phyloP scores from a whole-genome alignment of 257 asterid genomes.

The Oldenlandia corymbosa region DNA sequence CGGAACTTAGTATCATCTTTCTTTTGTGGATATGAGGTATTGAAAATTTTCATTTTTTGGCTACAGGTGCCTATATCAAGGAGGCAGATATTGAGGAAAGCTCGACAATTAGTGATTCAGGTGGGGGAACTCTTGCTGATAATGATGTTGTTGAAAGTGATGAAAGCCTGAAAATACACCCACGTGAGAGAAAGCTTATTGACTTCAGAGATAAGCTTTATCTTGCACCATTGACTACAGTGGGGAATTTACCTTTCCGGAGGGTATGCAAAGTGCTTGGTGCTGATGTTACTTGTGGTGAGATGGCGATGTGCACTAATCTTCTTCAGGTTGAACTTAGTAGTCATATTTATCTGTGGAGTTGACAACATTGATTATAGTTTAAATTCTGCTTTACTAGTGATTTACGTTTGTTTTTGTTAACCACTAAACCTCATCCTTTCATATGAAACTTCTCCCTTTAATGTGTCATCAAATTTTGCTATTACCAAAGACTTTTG shows the following conservation, averaged over 20 bases:
- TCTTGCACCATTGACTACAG: slow-evolving; percentile 95
- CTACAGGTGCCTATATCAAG: slow-evolving; percentile 31
- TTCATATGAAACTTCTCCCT: not conserved
- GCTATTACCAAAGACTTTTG: not conserved
- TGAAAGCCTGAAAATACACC: slow-evolving; percentile 70
- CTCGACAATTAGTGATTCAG: slow-evolving; percentile 26
- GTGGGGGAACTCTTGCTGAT: slow-evolving; percentile 21
- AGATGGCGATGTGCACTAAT: slow-evolving; percentile 99
- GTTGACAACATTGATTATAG: not conserved
- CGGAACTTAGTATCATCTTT: slow-evolving; percentile 5
- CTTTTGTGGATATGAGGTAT: not conserved
- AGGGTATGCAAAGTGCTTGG: slow-evolving; percentile 91
- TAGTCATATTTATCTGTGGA: not conserved
- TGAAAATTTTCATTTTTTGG: slow-evolving; percentile 17
- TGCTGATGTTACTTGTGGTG: slow-evolving; percentile 97
- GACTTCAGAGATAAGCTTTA: slow-evolving; percentile 85
- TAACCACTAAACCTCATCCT: too few relatives aligned
- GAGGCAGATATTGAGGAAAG: slow-evolving; percentile 27
- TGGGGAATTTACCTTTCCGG: slow-evolving; percentile 87
- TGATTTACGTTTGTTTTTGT: not conserved
- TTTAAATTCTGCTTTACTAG: not conserved
- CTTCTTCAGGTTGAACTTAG: slow-evolving; percentile 67
- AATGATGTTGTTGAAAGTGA: slow-evolving; percentile 43
- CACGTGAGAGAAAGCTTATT: slow-evolving; percentile 77
- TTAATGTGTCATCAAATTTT: not conserved